Evolutionary conservation across 495 filamentous ascomycete genomes (phyloP).

Genomic region (Hypoxylon intermedium): DNA sequence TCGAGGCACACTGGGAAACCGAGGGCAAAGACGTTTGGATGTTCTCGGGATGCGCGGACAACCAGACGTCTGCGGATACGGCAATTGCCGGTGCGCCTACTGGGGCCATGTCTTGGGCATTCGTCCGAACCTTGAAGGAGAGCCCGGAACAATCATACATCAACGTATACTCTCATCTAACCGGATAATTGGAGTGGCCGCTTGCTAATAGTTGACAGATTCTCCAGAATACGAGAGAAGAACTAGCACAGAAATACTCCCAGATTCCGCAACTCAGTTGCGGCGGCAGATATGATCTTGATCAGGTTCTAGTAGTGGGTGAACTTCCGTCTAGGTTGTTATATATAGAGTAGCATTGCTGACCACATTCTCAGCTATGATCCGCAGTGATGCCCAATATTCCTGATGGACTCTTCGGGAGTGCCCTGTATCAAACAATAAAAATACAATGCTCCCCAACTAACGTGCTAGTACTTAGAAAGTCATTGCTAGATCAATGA

Average conservation of each 20-base stretch:
- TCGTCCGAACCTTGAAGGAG: constrained; percentile 60
- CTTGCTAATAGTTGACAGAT: constrained; percentile 41
- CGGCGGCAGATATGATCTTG: constrained; percentile 53
- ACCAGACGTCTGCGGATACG: constrained; percentile 67
- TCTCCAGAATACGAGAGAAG: constrained; percentile 56
- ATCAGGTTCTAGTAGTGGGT: constrained; percentile 51
- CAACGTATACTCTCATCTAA: constrained; percentile 49
- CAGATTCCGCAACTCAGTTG: constrained; percentile 63
- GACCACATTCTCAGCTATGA: no score
- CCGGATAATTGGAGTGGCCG: not conserved
- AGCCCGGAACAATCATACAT: constrained; percentile 60
- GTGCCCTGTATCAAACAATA: no score
- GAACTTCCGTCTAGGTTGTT: no score
- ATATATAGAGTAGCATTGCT: no score
- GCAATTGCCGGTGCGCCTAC: constrained; percentile 58
- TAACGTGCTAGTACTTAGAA: no score
- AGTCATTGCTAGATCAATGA: no score
- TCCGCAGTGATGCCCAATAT: no score
- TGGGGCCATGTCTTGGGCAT: constrained; percentile 67
- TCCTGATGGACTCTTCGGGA: no score
- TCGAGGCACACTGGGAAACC: constrained; percentile 58
- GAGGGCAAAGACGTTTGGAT: constrained; percentile 65
- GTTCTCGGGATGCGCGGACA: constrained; percentile 66
- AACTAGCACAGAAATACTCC: constrained; percentile 56
- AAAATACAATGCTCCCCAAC: no score